Percentiles rank a stretch among this genome's conserved stretches.
These are phyloP conservation scores for Stagonosporopsis cucurbitacearum DNA, from an alignment of 2,329 filamentous ascomycete genomes.

Conservation along the genomic window DNA sequence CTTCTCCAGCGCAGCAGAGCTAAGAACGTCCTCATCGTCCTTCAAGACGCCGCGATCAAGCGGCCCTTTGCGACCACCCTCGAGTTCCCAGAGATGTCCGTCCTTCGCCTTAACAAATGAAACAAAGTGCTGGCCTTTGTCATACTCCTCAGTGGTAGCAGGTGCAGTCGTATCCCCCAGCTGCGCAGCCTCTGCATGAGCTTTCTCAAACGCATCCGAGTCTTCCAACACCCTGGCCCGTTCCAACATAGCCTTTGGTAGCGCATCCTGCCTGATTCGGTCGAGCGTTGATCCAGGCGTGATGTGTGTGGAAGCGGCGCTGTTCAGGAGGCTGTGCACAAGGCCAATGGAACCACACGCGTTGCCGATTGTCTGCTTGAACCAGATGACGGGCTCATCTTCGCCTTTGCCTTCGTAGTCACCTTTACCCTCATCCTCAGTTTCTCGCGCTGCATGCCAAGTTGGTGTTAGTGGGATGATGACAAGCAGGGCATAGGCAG, in stretches of 20 bases:
- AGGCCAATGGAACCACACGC: constrained; percentile 66
- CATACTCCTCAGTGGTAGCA: constrained; percentile 34
- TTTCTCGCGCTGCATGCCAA: constrained; percentile 49
- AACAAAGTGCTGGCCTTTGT: constrained; percentile 53
- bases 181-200: constrained; percentile 52
- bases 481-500: constrained; percentile 61
- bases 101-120: constrained; percentile 56
- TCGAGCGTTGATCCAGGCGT: constrained; percentile 53
- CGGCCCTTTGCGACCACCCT: constrained; percentile 54
- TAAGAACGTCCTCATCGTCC: constrained; percentile 55
- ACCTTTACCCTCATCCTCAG: constrained; percentile 50
- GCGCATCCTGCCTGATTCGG: constrained; percentile 52
- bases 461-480: constrained; percentile 56
- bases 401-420: constrained; percentile 57
- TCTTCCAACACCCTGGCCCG: constrained; percentile 62
- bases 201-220: constrained; percentile 52
- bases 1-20: constrained; percentile 50
- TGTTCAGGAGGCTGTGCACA: constrained; percentile 62
- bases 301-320: constrained; percentile 53
- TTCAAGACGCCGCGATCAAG: constrained; percentile 51
- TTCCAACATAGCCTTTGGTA: constrained; percentile 53
- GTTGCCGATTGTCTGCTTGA: constrained; percentile 64
- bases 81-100: constrained; percentile 56
- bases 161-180: constrained; percentile 51
- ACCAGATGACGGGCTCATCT: constrained; percentile 63